These are phyloP conservation scores for Posidonia oceanica DNA, from an alignment of 116 monocot genomes.

Conservation along the genomic window DNA sequence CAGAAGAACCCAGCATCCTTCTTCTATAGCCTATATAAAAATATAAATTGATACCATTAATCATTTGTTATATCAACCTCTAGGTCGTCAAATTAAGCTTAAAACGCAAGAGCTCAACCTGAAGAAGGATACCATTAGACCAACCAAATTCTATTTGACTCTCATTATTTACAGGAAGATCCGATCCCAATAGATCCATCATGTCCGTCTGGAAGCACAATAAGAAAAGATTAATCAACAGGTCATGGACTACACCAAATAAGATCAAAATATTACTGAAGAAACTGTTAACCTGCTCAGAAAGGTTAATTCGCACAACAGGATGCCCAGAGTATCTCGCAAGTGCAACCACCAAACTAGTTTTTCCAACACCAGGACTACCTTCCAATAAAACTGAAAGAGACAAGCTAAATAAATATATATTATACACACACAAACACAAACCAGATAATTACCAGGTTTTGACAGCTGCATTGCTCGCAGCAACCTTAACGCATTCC, in stretches of 20 bases:
- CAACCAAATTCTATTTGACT: slow-evolving; percentile 83
- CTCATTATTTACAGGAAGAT: slow-evolving; percentile 61
- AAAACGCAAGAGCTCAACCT: slow-evolving; percentile 19
- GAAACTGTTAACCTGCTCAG: slow-evolving; percentile 60
- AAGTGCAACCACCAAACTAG: slow-evolving; percentile 83
- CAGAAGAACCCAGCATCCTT: slow-evolving; percentile 87
- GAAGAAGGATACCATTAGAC: slow-evolving; percentile 95
- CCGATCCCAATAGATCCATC: slow-evolving; percentile 97
- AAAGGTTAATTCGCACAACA: slow-evolving; percentile 91
- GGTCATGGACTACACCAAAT: not conserved
- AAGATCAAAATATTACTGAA: not conserved
- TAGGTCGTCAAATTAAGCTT: not conserved
- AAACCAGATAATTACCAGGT: slow-evolving; percentile 39
- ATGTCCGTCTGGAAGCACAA: slow-evolving; percentile 63
- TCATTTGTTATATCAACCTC: not conserved
- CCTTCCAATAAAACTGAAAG: slow-evolving; percentile 81
- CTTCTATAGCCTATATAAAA: slow-evolving; percentile 58
- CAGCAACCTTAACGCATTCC: slow-evolving; percentile 74
- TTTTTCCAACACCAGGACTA: slow-evolving; percentile 98
- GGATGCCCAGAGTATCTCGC: slow-evolving; percentile 81
- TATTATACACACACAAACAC: not conserved
- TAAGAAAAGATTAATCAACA: not conserved
- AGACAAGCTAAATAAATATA: not conserved
- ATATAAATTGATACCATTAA: not conserved
- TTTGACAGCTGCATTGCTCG: slow-evolving; percentile 87